phyloP scores from a whole-genome alignment of 129 eudicot species.

The Flaveria bidentis region DNA sequence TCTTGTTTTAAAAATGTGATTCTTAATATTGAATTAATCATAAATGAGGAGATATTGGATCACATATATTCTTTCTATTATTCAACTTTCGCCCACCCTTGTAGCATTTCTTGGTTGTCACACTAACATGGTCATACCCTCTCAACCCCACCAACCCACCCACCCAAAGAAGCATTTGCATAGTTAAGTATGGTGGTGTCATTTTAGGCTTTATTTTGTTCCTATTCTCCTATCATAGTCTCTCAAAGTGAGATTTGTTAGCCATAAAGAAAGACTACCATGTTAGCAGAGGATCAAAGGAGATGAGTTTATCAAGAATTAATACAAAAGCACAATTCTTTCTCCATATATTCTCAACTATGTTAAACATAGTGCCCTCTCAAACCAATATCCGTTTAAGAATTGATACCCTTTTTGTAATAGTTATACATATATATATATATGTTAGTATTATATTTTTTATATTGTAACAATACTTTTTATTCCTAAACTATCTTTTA shows the following conservation, averaged over 20 bases:
- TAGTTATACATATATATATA: neutral
- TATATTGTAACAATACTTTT: neutral
- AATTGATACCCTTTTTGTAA: neutral
- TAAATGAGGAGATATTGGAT: neutral
- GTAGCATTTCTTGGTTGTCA: conserved; percentile 31
- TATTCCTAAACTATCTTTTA: no score
- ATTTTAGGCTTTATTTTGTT: conserved; percentile 28
- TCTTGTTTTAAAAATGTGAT: neutral
- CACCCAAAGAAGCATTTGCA: conserved; percentile 26
- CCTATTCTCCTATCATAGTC: neutral
- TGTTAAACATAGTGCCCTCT: conserved; percentile 9
- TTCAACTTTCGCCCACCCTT: conserved; percentile 14
- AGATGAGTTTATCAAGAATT: neutral
- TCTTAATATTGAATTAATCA: neutral
- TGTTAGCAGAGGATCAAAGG: conserved; percentile 12
- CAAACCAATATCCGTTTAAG: conserved; percentile 1
- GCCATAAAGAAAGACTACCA: conserved; percentile 13
- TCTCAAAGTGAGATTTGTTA: conserved; percentile 12
- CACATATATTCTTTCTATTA: conserved; percentile 3
- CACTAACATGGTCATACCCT: conserved; percentile 29
- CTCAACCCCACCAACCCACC: conserved; percentile 5
- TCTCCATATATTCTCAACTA: conserved; percentile 14
- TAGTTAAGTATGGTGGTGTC: conserved; percentile 20
- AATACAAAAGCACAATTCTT: conserved; percentile 22
- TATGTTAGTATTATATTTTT: neutral